Conservation (phyloP, 139 green algal genomes). For the Medakamo hakoo region DNA sequence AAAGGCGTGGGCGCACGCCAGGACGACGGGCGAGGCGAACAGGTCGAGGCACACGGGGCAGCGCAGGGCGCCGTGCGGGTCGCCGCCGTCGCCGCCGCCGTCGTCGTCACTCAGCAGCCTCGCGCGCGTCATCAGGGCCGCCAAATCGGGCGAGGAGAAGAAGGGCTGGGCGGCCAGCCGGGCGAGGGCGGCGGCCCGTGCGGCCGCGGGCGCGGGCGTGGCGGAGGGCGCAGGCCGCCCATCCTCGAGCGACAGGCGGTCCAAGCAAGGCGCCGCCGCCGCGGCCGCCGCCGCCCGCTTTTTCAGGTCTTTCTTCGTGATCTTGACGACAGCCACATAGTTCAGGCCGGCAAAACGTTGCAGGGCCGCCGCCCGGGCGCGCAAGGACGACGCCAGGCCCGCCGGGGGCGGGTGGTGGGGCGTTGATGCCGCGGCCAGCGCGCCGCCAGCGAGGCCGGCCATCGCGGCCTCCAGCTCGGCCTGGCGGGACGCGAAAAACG, state of each 20-base stretch:
- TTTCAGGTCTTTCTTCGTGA: slow-evolving; percentile 72
- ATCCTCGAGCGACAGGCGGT: not conserved
- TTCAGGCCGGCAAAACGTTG: slow-evolving; percentile 67
- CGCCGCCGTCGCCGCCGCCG: not conserved
- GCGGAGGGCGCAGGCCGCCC: not conserved
- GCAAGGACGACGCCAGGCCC: slow-evolving; percentile 3
- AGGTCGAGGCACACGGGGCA: slow-evolving; percentile 68
- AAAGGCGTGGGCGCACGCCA: slow-evolving; percentile 73
- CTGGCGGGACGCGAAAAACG: not conserved
- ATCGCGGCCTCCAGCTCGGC: not conserved
- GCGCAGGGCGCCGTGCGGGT: slow-evolving; percentile 27
- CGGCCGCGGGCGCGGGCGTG: not conserved
- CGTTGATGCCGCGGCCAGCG: too few species aligned
- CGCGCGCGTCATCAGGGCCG: slow-evolving; percentile 34
- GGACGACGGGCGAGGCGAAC: slow-evolving; percentile 58
- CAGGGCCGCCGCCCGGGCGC: slow-evolving; percentile 21
- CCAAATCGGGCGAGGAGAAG: slow-evolving; percentile 56
- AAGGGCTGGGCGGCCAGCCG: slow-evolving; percentile 53
- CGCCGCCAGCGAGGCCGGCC: too few species aligned
- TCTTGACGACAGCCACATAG: slow-evolving; percentile 64
- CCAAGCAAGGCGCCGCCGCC: not conserved
- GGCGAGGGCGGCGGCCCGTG: slow-evolving; percentile 26
- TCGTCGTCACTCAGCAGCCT: not conserved
- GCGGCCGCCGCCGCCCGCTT: slow-evolving; percentile 24
- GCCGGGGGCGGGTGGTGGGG: not conserved